Evolutionary conservation across 2,329 filamentous ascomycete genomes (phyloP).

Genomic region (Xylariaceae sp.): DNA sequence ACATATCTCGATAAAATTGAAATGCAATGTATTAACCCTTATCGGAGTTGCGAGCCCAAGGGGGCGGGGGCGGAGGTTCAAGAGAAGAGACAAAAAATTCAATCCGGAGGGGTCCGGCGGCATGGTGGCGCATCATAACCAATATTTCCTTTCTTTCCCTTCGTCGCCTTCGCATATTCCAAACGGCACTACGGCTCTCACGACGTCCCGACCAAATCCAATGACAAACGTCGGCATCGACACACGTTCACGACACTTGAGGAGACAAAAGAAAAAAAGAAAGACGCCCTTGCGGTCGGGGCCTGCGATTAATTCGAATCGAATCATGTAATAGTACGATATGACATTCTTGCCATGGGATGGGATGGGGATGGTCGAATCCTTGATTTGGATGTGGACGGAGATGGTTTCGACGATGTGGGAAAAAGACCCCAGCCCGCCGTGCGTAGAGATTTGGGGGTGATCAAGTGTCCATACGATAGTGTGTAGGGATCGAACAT

Average conservation of each 20-base stretch:
- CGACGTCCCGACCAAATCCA: slow-evolving; percentile 13
- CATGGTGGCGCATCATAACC: background rate
- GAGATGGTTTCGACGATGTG: too few relatives aligned
- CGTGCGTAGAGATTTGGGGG: too few relatives aligned
- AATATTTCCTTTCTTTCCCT: slow-evolving; percentile 5
- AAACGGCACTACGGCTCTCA: slow-evolving; percentile 2
- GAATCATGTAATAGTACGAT: background rate
- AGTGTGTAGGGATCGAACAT: too few relatives aligned
- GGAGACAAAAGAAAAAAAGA: background rate
- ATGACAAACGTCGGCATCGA: slow-evolving; percentile 4
- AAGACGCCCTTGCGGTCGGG: too few relatives aligned
- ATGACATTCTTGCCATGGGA: background rate
- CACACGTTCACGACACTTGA: background rate
- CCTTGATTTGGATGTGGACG: too few relatives aligned
- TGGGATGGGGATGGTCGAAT: too few relatives aligned
- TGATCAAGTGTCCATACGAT: too few relatives aligned
- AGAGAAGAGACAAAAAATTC: background rate
- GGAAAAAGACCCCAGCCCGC: too few relatives aligned
- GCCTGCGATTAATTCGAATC: background rate
- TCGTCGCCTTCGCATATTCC: slow-evolving; percentile 2
- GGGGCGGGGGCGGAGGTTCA: background rate
- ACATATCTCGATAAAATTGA: too few relatives aligned
- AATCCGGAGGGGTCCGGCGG: background rate
- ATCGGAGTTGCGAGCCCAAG: too few relatives aligned
- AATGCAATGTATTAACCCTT: too few relatives aligned